A percentile compares a stretch with the other conserved stretches of the same genome.
These are phyloP conservation scores for Sclerotinia glacialis DNA, from an alignment of 2,329 filamentous ascomycete genomes.

Conservation along the genomic window DNA sequence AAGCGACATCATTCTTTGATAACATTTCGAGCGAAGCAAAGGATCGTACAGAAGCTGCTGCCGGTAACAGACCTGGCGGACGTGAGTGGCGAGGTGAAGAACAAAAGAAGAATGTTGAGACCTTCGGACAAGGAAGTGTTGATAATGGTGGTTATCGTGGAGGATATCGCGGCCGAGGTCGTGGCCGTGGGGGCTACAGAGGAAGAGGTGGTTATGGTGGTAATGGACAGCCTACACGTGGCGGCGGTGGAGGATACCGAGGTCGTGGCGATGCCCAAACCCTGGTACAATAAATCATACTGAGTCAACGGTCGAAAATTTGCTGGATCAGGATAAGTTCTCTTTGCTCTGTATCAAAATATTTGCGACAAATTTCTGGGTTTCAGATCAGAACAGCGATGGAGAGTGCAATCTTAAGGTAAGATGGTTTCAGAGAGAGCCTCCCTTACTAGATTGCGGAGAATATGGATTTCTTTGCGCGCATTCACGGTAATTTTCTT, in stretches of 20 bases:
- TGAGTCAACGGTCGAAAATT: conserved; percentile 4
- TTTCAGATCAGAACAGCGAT: conserved; percentile 24
- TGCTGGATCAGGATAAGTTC: conserved; percentile 28
- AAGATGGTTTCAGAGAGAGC: no score
- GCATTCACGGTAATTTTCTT: conserved; percentile 27
- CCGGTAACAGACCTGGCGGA: conserved; percentile 66
- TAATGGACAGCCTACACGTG: conserved; percentile 31
- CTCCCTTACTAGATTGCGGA: no score
- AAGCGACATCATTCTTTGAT: conserved; percentile 89
- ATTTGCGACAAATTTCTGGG: conserved; percentile 31
- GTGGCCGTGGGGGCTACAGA: conserved; percentile 47
- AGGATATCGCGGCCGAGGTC: conserved; percentile 75
- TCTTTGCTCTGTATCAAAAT: conserved; percentile 36
- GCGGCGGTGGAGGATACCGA: conserved; percentile 36
- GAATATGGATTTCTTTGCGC: conserved; percentile 22
- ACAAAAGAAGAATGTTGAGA: conserved; percentile 94
- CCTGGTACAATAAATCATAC: conserved; percentile 28
- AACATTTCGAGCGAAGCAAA: conserved; percentile 95
- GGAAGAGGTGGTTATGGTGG: conserved; percentile 32
- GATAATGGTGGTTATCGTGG: conserved; percentile 69
- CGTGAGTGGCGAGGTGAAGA: conserved; percentile 90
- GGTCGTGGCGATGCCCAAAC: conserved; percentile 35
- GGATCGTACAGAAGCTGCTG: conserved; percentile 76
- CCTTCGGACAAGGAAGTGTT: conserved; percentile 93
- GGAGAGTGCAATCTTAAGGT: background rate